A percentile compares a stretch with the other conserved stretches of the same genome.
phyloP scores from a whole-genome alignment of 1,284 basidiomycete genomes.

The Crepidotus sp. region DNA sequence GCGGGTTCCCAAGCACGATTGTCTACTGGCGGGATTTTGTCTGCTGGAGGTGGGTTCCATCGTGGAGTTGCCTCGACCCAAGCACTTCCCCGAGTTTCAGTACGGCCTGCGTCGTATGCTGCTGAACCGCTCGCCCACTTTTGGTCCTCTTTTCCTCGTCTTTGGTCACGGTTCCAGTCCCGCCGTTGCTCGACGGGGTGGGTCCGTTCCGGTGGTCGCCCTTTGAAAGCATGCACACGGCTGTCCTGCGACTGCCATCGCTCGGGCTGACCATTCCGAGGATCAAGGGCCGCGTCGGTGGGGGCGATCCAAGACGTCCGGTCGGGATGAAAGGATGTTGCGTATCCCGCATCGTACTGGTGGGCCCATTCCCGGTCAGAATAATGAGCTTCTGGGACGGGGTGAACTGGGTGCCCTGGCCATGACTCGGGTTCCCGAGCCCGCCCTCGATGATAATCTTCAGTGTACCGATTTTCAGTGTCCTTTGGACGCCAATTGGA shows the following conservation, averaged over 20 bases:
- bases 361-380: slow-evolving; percentile 38
- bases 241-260: slow-evolving; percentile 14
- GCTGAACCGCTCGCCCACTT: slow-evolving; percentile 6
- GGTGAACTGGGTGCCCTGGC: slow-evolving; percentile 24
- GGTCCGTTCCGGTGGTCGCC: slow-evolving; percentile 7
- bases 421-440: slow-evolving; percentile 40
- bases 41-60: slow-evolving; percentile 18
- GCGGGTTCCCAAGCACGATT: slow-evolving; percentile 58
- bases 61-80: slow-evolving; percentile 2
- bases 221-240: slow-evolving; percentile 10
- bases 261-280: slow-evolving; percentile 15
- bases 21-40: slow-evolving; percentile 26
- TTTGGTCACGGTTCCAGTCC: slow-evolving; percentile 10
- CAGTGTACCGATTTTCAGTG: slow-evolving; percentile 32
- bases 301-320: slow-evolving; percentile 22
- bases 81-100: not conserved
- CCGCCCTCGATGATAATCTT: slow-evolving; percentile 39
- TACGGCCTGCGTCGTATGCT: slow-evolving; percentile 1
- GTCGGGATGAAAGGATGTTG: slow-evolving; percentile 8
- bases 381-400: slow-evolving; percentile 33
- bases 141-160: slow-evolving; percentile 7
- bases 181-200: slow-evolving; percentile 6
- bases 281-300: slow-evolving; percentile 27
- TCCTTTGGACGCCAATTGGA: slow-evolving; percentile 44
- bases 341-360: slow-evolving; percentile 18